phyloP scores from a whole-genome alignment of 805 yeast genomes.

The Saturnispora quitensis region DNA sequence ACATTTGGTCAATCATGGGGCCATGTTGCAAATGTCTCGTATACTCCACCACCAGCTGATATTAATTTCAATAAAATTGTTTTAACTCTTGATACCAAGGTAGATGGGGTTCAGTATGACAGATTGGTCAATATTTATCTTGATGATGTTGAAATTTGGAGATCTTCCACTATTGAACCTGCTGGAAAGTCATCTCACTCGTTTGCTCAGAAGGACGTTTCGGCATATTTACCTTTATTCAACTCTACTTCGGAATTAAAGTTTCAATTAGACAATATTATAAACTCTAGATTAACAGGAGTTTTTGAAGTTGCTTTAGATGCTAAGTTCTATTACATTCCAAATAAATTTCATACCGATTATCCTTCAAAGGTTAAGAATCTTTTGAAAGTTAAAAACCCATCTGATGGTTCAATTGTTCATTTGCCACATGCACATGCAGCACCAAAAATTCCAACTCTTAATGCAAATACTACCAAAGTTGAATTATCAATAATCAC shows the following conservation, averaged over 20 bases:
- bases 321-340: slow-evolving; percentile 20
- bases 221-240: slow-evolving; percentile 46
- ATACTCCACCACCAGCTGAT: slow-evolving; percentile 37
- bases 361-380: slow-evolving; percentile 9
- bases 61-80: slow-evolving; percentile 43
- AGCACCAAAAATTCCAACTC: slow-evolving; percentile 32
- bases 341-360: background rate
- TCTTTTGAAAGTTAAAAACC: slow-evolving; percentile 31
- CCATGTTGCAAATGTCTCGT: slow-evolving; percentile 34
- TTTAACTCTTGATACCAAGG: slow-evolving; percentile 42
- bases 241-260: slow-evolving; percentile 31
- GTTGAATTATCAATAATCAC: slow-evolving; percentile 51
- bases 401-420: slow-evolving; percentile 33
- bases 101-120: slow-evolving; percentile 55
- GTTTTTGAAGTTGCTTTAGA: slow-evolving; percentile 44
- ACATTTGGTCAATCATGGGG: slow-evolving; percentile 58
- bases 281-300: slow-evolving; percentile 50
- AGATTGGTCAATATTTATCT: slow-evolving; percentile 56
- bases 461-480: slow-evolving; percentile 50
- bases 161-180: slow-evolving; percentile 82
- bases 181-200: slow-evolving; percentile 41
- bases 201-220: slow-evolving; percentile 51
- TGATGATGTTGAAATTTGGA: slow-evolving; percentile 63
- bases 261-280: slow-evolving; percentile 58
- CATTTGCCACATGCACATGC: slow-evolving; percentile 36